phyloP scores from a whole-genome alignment of 2,329 filamentous ascomycete species.

The Pseudogymnoascus sp. region DNA sequence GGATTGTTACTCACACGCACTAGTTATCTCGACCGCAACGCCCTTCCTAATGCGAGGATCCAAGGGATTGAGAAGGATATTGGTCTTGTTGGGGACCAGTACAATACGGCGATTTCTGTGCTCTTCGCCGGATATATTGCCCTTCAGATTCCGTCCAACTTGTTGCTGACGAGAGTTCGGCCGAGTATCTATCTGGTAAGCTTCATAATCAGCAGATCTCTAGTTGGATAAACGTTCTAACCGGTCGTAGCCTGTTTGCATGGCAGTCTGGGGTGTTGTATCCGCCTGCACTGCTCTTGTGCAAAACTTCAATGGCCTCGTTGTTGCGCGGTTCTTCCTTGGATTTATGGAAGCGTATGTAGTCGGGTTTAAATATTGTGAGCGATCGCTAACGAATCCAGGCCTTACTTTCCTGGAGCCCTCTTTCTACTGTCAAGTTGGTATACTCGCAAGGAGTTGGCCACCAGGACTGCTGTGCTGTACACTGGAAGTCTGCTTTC shows the following conservation, averaged over 20 bases:
- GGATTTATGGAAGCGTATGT: slow-evolving; percentile 32
- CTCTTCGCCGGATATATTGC: slow-evolving; percentile 41
- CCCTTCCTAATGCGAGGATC: slow-evolving; percentile 18
- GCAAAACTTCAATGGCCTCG: slow-evolving; percentile 21
- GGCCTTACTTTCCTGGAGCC: slow-evolving; percentile 42
- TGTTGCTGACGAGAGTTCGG: slow-evolving; percentile 40
- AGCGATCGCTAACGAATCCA: slow-evolving; percentile 40
- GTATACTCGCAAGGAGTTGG: slow-evolving; percentile 37
- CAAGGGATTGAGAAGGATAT: slow-evolving; percentile 19
- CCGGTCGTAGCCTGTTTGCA: slow-evolving; percentile 25
- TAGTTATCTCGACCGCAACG: slow-evolving; percentile 30
- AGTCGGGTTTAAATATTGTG: slow-evolving; percentile 32
- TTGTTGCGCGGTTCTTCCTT: slow-evolving; percentile 27
- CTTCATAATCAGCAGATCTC: neutral
- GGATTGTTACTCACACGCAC: neutral
- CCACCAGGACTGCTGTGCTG: slow-evolving; percentile 33
- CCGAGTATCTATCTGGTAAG: slow-evolving; percentile 22
- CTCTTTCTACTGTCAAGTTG: slow-evolving; percentile 39
- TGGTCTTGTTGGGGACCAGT: slow-evolving; percentile 33
- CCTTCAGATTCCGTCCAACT: slow-evolving; percentile 41
- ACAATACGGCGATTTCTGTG: slow-evolving; percentile 24
- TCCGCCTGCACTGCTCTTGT: slow-evolving; percentile 39
- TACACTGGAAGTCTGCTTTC: slow-evolving; percentile 31
- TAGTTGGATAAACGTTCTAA: neutral
- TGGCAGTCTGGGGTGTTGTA: slow-evolving; percentile 33